Conservation (phyloP, 2,329 filamentous ascomycete genomes). For the Phoma herbarum region DNA sequence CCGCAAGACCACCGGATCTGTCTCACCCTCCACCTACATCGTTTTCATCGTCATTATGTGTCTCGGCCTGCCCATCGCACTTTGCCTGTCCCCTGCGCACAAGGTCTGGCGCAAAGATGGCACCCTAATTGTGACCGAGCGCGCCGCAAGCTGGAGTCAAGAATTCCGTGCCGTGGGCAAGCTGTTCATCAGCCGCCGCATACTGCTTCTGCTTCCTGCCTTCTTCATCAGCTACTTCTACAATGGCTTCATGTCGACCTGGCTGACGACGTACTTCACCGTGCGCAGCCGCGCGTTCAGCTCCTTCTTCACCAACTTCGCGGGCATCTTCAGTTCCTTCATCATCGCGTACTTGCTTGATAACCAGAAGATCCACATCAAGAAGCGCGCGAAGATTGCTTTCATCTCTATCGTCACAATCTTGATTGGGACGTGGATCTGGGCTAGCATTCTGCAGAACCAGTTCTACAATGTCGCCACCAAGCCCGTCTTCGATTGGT, state of each 20-base stretch:
- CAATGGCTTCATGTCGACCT: slow-evolving; percentile 49
- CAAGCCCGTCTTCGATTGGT: slow-evolving; percentile 46
- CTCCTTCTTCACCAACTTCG: slow-evolving; percentile 51
- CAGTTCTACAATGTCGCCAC: slow-evolving; percentile 42
- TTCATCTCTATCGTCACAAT: slow-evolving; percentile 44
- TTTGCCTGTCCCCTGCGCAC: slow-evolving; percentile 57
- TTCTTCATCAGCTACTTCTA: slow-evolving; percentile 53
- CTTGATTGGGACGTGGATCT: slow-evolving; percentile 48
- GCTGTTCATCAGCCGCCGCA: slow-evolving; percentile 43
- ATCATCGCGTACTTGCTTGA: slow-evolving; percentile 47
- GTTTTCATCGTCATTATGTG: slow-evolving; percentile 60
- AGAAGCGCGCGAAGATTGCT: slow-evolving; percentile 41
- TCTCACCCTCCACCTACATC: slow-evolving; percentile 54
- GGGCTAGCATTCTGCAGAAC: slow-evolving; percentile 46
- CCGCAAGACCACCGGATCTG: slow-evolving; percentile 50
- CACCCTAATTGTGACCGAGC: slow-evolving; percentile 42
- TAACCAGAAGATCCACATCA: slow-evolving; percentile 46
- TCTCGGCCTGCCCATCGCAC: slow-evolving; percentile 54
- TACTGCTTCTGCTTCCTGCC: slow-evolving; percentile 45
- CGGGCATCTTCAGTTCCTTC: slow-evolving; percentile 49
- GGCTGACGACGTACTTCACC: slow-evolving; percentile 49
- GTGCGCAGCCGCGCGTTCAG: slow-evolving; percentile 48
- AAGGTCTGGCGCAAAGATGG: slow-evolving; percentile 58
- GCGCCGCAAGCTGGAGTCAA: slow-evolving; percentile 33
- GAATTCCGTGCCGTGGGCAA: slow-evolving; percentile 46